A percentile compares a stretch with the other conserved stretches of the same genome.
phyloP scores from a whole-genome alignment of 2,329 filamentous ascomycete species.

The Aquanectria penicillioides region DNA sequence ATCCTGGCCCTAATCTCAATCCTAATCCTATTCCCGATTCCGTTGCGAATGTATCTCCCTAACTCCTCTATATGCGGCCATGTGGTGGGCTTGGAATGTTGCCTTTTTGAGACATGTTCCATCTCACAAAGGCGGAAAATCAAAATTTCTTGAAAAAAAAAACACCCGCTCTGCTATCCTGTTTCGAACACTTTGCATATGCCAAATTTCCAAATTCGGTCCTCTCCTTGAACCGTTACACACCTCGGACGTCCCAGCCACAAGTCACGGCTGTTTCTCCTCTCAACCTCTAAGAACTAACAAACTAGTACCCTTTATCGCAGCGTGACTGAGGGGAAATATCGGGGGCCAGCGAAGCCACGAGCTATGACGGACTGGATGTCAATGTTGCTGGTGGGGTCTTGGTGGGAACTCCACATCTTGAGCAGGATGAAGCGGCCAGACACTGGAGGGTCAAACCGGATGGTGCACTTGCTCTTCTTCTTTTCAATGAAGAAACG shows the following conservation, averaged over 20 bases:
- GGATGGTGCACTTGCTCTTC: constrained; percentile 86
- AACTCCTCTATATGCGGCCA: constrained; percentile 23
- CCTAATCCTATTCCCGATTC: neutral
- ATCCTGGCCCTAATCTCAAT: neutral
- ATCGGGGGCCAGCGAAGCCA: constrained; percentile 87
- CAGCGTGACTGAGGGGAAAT: constrained; percentile 76
- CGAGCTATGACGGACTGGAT: constrained; percentile 86
- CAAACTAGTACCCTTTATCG: constrained; percentile 50
- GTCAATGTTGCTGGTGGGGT: constrained; percentile 78
- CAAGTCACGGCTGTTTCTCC: neutral
- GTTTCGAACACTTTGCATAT: constrained; percentile 7
- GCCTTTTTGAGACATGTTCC: constrained; percentile 7
- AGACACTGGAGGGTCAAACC: constrained; percentile 84
- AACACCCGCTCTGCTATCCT: constrained; percentile 9
- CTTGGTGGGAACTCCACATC: constrained; percentile 82
- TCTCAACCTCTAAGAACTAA: neutral
- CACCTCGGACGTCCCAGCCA: neutral
- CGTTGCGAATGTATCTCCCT: constrained; percentile 1
- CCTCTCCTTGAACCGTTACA: neutral
- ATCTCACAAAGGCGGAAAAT: neutral
- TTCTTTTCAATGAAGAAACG: constrained; percentile 85
- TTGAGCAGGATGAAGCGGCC: constrained; percentile 88
- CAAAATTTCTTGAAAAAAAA: neutral
- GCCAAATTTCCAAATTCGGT: neutral
- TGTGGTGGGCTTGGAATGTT: neutral